A percentile compares a stretch with the other conserved stretches of the same genome.
These are phyloP conservation scores for Amphibolis antarctica DNA, from an alignment of 106 monocot species.

Conservation along the genomic window DNA sequence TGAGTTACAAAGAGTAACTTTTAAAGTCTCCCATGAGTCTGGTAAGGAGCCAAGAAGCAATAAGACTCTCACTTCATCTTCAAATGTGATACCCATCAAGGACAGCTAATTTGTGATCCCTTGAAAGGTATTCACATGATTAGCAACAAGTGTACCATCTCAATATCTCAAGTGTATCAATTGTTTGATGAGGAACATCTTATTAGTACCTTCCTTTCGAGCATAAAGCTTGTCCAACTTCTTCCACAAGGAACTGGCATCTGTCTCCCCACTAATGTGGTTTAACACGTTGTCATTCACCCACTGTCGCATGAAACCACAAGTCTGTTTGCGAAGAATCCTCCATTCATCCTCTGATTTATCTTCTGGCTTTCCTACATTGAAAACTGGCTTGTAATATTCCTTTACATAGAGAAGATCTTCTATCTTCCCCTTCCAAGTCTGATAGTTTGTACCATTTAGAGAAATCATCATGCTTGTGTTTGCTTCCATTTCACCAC, in stretches of 20 bases:
- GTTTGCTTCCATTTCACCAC: no score
- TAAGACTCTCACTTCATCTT: conserved; percentile 1
- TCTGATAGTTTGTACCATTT: no score
- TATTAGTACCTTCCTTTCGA: neutral
- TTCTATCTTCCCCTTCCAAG: neutral
- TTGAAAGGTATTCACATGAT: conserved; percentile 2
- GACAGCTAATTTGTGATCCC: conserved; percentile 3
- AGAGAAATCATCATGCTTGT: no score
- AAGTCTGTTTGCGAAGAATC: neutral
- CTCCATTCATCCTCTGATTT: neutral
- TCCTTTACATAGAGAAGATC: no score
- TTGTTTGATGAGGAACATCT: neutral
- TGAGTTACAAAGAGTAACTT: neutral
- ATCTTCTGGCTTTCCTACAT: neutral
- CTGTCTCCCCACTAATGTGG: neutral
- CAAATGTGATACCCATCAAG: neutral
- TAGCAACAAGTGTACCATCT: neutral
- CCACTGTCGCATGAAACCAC: neutral
- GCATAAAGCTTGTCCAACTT: neutral
- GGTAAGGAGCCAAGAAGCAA: neutral
- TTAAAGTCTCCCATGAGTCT: conserved; percentile 3
- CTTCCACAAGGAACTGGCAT: neutral
- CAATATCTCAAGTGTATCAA: neutral
- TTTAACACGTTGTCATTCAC: neutral
- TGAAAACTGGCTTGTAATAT: no score